These are phyloP conservation scores for Coemansia javaensis DNA, from an alignment of 192 early-diverging fungal species.

Conservation along the genomic window DNA sequence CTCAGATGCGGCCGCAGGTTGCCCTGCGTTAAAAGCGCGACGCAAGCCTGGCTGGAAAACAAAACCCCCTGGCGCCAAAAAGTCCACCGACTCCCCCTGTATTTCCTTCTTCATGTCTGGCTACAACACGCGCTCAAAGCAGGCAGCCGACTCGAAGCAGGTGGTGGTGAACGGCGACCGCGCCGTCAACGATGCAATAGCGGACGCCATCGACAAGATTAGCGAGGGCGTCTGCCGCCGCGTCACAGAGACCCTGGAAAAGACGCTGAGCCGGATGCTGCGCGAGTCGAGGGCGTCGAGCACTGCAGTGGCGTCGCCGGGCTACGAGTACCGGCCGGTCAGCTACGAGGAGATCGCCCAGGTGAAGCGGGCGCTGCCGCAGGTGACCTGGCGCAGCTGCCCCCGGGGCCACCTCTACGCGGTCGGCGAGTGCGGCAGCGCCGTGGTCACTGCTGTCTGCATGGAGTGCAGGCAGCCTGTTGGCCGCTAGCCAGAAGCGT, in stretches of 20 bases:
- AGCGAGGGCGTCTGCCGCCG: neutral
- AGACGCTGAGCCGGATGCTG: too few relatives aligned
- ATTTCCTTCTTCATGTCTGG: too few relatives aligned
- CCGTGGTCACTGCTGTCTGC: slow-evolving; percentile 9
- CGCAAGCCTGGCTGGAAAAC: too few relatives aligned
- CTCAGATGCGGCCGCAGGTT: too few relatives aligned
- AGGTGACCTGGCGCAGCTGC: slow-evolving; percentile 18
- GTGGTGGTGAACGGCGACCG: too few relatives aligned
- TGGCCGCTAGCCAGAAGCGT: neutral
- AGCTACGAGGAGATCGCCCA: slow-evolving; percentile 15
- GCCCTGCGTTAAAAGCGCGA: too few relatives aligned
- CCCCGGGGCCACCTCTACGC: slow-evolving; percentile 23
- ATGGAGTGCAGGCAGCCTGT: slow-evolving; percentile 23
- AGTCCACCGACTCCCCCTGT: too few relatives aligned
- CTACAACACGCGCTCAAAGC: too few relatives aligned
- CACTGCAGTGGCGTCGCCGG: too few relatives aligned
- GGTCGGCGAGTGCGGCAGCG: slow-evolving; percentile 33
- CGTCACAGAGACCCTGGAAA: neutral
- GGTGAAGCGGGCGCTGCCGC: slow-evolving; percentile 28
- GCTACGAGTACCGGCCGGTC: slow-evolving; percentile 16
- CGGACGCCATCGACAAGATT: slow-evolving; percentile 2
- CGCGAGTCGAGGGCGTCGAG: neutral
- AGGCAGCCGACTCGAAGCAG: too few relatives aligned
- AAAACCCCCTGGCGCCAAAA: too few relatives aligned
- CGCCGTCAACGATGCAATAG: neutral